A percentile compares a stretch with the other conserved stretches of the same genome.
phyloP scores from a whole-genome alignment of 2,329 filamentous ascomycete genomes.

The Fusarium longipes region DNA sequence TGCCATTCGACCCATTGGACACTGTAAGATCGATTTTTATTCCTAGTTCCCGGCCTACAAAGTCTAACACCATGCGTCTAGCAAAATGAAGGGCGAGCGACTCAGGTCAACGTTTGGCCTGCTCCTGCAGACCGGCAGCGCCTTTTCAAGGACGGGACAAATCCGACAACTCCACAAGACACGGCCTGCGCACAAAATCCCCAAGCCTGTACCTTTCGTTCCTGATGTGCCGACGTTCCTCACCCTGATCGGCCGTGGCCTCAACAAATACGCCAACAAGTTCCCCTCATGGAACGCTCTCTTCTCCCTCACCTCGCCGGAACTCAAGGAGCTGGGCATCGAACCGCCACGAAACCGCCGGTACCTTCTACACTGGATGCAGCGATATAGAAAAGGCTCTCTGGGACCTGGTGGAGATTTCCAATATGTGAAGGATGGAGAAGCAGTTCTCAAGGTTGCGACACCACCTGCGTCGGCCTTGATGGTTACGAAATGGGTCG shows the following conservation, averaged over 20 bases:
- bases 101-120: conserved; percentile 50
- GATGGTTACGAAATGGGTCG: conserved; percentile 62
- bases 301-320: conserved; percentile 80
- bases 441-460: conserved; percentile 63
- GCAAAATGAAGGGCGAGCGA: conserved; percentile 50
- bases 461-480: conserved; percentile 53
- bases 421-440: conserved; percentile 71
- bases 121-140: conserved; percentile 48
- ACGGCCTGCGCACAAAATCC: conserved; percentile 58
- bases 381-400: conserved; percentile 81
- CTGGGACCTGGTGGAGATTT: conserved; percentile 88
- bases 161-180: conserved; percentile 59
- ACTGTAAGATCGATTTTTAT: conserved; percentile 24
- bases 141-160: conserved; percentile 51
- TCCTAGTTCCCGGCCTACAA: not conserved
- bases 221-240: conserved; percentile 89
- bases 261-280: conserved; percentile 84
- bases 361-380: conserved; percentile 89
- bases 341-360: conserved; percentile 84
- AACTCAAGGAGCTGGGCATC: conserved; percentile 85
- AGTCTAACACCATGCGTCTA: conserved; percentile 21
- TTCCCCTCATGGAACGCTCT: conserved; percentile 91
- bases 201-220: conserved; percentile 83
- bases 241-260: conserved; percentile 87
- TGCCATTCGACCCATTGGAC: conserved; percentile 39